Base-by-base conservation (phyloP, 2,329 filamentous ascomycete species). In the Endoconidiophora polonica region DNA sequence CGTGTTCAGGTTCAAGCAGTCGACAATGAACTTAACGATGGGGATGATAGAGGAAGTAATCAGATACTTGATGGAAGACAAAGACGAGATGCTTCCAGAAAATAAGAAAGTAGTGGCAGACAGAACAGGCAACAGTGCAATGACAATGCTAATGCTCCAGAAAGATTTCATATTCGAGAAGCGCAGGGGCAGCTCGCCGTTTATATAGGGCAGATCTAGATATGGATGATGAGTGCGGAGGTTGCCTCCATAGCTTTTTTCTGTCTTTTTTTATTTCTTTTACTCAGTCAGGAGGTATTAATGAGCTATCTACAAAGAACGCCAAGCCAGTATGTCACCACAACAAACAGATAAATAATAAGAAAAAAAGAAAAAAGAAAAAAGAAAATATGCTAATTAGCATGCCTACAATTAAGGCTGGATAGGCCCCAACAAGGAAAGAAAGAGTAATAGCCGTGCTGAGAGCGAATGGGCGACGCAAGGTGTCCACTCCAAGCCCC, bases 111-210 rank as follows among this genome's bases (percentile, higher is more conserved):
- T 33, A 33, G 9, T 36, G 5, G 50, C 38, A 37, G 26, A 9
- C 3, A 20, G 20, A 46, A 37, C 16, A 23, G 50, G 41, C 45
- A 52, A 5, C 22, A 52, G 37, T 42, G 50, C 46, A 52, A 49
- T 37, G 14, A 46, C 18, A 4, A 52, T 42, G 29, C 36, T 46
- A 20, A 51, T 42, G 22, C 4, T 36, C 38, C 38, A 48, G 37
- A 48, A 42, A 6, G 39, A 46, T 43, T 49, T 52, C 50, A 52
- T 50, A 33, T 37, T 43, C 18, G 9, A 20, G 26, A 45, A 18
- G 16, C 26, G 2, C 3, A 14, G 41, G 26, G 41, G 40, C 41
- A 29, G 22, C n/a, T 22, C 5, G 38, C 9, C 14, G 29, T 36
- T 48, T 52, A 52, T 52, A 52, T 33, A 33, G 9, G 29, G 18